phyloP scores from a whole-genome alignment of 2,329 filamentous ascomycete species.

The Xylaria multiplex region DNA sequence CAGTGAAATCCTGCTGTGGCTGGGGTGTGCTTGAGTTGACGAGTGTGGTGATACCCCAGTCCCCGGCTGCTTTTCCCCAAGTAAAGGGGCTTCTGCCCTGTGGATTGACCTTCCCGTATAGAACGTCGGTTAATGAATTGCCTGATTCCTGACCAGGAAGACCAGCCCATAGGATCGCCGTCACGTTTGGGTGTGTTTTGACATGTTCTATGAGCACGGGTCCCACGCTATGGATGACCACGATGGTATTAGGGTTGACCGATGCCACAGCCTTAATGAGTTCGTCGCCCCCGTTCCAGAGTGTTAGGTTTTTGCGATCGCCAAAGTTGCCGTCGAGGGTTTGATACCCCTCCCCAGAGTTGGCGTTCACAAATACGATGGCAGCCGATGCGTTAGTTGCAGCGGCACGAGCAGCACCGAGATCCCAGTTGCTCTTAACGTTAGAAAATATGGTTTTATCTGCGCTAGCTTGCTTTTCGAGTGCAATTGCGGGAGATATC shows the following conservation, averaged over 20 bases:
- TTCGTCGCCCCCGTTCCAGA: conserved; percentile 83
- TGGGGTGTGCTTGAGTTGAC: conserved; percentile 71
- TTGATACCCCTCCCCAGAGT: conserved; percentile 87
- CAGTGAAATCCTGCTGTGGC: conserved; percentile 77
- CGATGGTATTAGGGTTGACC: conserved; percentile 84
- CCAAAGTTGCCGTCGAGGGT: conserved; percentile 82
- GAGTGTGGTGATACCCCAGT: conserved; percentile 73
- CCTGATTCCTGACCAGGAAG: conserved; percentile 84
- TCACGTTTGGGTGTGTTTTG: conserved; percentile 77
- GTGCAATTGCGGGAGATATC: conserved; percentile 75
- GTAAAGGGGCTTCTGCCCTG: conserved; percentile 68
- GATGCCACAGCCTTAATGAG: conserved; percentile 82
- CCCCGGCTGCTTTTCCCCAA: conserved; percentile 71
- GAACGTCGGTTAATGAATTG: conserved; percentile 78
- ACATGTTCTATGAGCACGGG: conserved; percentile 79
- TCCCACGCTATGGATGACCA: conserved; percentile 87
- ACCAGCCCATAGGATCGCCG: conserved; percentile 83
- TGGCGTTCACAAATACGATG: conserved; percentile 84
- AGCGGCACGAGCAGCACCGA: conserved; percentile 39
- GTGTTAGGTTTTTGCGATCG: conserved; percentile 89
- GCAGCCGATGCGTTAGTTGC: conserved; percentile 43
- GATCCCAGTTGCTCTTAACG: conserved; percentile 57
- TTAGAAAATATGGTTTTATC: conserved; percentile 69
- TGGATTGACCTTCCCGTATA: conserved; percentile 82
- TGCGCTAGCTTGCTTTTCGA: conserved; percentile 68